Conservation (phyloP, 1,284 basidiomycete genomes). For the Melanopsichium pennsylvanicum region DNA sequence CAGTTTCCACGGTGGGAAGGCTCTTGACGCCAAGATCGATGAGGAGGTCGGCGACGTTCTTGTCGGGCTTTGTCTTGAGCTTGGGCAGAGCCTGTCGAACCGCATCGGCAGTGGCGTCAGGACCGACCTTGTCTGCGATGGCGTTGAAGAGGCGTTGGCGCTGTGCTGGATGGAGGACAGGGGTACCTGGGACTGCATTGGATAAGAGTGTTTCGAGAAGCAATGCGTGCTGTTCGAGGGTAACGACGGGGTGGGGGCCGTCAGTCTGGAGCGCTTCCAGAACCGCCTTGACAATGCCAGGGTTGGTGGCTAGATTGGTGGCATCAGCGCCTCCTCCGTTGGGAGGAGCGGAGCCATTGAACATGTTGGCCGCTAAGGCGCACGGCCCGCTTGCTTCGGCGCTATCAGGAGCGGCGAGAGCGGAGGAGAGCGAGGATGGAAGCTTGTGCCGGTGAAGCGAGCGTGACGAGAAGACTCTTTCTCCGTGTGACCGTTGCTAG, state of each 20-base stretch:
- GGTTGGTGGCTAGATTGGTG: conserved; percentile 45
- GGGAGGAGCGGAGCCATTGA: conserved; percentile 50
- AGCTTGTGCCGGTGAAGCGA: neutral
- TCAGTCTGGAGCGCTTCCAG: conserved; percentile 71
- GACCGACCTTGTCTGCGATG: conserved; percentile 58
- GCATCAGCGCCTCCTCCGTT: conserved; percentile 29
- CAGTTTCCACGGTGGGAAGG: conserved; percentile 44
- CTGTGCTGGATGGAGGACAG: conserved; percentile 51
- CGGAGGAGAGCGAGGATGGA: neutral
- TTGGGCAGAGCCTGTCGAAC: conserved; percentile 61
- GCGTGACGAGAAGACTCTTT: neutral
- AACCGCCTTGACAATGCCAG: conserved; percentile 70
- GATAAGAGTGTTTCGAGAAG: conserved; percentile 69
- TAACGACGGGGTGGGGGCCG: conserved; percentile 77
- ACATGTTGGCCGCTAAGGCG: conserved; percentile 46
- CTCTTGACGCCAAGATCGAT: conserved; percentile 53
- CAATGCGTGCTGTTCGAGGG: conserved; percentile 80
- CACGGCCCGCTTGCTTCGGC: conserved; percentile 21
- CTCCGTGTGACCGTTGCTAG: neutral
- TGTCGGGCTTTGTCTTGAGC: conserved; percentile 45
- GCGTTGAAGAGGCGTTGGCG: conserved; percentile 55
- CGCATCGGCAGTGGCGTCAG: conserved; percentile 57
- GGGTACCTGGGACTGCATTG: conserved; percentile 45
- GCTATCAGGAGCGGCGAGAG: conserved; percentile 69
- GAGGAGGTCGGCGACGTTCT: conserved; percentile 49